These are phyloP conservation scores for Penicillium freii DNA, from an alignment of 2,329 filamentous ascomycete species.

Conservation along the genomic window DNA sequence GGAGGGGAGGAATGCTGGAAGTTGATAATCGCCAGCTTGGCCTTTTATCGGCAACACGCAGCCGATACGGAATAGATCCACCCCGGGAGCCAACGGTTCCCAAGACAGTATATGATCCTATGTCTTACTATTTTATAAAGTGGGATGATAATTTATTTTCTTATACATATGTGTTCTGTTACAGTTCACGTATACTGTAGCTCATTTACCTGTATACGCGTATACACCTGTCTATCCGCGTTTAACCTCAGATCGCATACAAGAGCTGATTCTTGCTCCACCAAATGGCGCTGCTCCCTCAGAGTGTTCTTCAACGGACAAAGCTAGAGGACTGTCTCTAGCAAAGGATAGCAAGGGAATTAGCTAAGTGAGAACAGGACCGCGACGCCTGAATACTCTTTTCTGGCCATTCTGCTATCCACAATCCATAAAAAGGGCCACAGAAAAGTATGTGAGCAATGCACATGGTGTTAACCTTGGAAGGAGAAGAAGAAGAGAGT, in stretches of 20 bases:
- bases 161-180: not conserved
- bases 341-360: not conserved
- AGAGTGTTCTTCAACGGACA: not conserved
- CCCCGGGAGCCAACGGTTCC: slow-evolving; percentile 7
- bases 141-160: not conserved
- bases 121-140: not conserved
- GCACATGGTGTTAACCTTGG: not conserved
- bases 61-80: slow-evolving; percentile 15
- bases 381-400: not conserved
- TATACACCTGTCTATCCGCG: not conserved
- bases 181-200: not conserved
- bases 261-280: not conserved
- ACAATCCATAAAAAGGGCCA: not conserved
- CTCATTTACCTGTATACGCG: not conserved
- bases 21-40: slow-evolving; percentile 26
- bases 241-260: not conserved
- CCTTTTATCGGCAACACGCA: slow-evolving; percentile 27
- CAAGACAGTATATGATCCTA: not conserved
- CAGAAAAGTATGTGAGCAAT: not conserved
- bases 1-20: slow-evolving; percentile 7
- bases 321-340: not conserved
- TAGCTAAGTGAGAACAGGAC: not conserved
- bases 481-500: not conserved
- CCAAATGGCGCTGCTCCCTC: not conserved
- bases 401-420: not conserved